Percentiles rank a stretch among this genome's conserved stretches.
Conservation (phyloP, 2,329 filamentous ascomycete species). For the Arthrobotrys entomopaga region DNA sequence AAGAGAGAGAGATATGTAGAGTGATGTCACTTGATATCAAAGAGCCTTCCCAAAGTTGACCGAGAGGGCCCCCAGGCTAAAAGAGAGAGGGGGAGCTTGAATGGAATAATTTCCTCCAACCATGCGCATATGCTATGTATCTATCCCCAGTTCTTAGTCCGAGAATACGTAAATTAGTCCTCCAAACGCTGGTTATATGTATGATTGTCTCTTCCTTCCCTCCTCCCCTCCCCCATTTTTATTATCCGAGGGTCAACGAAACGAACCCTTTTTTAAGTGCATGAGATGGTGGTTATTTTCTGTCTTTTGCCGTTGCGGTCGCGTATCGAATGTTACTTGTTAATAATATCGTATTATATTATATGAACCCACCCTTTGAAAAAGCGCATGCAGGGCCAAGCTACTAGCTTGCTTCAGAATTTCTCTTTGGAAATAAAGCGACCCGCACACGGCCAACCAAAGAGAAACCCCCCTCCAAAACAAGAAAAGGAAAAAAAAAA, state of each 20-base stretch:
- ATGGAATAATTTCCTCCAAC: too few relatives aligned
- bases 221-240: slow-evolving; percentile 12
- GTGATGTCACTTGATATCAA: slow-evolving; percentile 34
- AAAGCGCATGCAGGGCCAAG: slow-evolving; percentile 49
- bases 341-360: too few relatives aligned
- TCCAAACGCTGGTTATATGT: not conserved
- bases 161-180: too few relatives aligned
- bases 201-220: not conserved
- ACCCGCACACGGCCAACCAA: slow-evolving; percentile 9
- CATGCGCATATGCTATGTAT: too few relatives aligned
- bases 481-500: too few relatives aligned
- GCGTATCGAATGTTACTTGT: slow-evolving; percentile 49
- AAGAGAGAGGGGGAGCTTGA: not conserved
- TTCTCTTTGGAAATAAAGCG: not conserved
- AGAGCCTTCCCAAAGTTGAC: slow-evolving; percentile 10
- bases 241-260: not conserved
- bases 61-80: not conserved
- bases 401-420: slow-evolving; percentile 48
- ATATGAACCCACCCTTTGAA: not conserved
- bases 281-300: not conserved
- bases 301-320: slow-evolving; percentile 17
- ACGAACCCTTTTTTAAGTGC: slow-evolving; percentile 1
- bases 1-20: slow-evolving; percentile 12
- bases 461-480: not conserved
- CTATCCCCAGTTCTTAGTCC: too few relatives aligned